Conservation (phyloP, 2,329 filamentous ascomycete species). For the Fusarium sp. region DNA sequence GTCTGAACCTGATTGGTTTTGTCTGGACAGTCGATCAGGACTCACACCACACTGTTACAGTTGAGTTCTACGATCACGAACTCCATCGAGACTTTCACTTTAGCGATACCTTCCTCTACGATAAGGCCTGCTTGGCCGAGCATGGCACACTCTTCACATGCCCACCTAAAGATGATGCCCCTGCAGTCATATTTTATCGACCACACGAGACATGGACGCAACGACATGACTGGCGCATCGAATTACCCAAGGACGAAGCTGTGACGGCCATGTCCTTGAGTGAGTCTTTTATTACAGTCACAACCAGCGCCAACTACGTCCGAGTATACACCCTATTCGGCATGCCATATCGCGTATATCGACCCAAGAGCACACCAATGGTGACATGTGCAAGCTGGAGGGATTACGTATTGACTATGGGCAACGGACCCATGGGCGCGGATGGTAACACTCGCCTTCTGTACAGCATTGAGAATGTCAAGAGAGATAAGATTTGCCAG, state of each 20-base stretch:
- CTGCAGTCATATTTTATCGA: constrained; percentile 91
- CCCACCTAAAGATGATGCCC: constrained; percentile 69
- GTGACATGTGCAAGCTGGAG: constrained; percentile 94
- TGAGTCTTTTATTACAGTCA: constrained; percentile 88
- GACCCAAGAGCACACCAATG: constrained; percentile 88
- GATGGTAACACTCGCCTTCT: constrained; percentile 80
- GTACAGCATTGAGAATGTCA: constrained; percentile 95
- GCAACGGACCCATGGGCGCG: constrained; percentile 84
- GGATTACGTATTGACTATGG: constrained; percentile 95
- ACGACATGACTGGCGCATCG: constrained; percentile 86
- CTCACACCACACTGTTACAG: constrained; percentile 89
- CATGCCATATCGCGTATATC: constrained; percentile 85
- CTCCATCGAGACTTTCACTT: constrained; percentile 95
- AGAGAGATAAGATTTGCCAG: constrained; percentile 91
- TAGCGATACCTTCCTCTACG: constrained; percentile 93
- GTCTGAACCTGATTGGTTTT: constrained; percentile 90
- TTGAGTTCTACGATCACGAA: constrained; percentile 97
- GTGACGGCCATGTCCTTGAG: constrained; percentile 89
- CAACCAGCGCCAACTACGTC: constrained; percentile 86
- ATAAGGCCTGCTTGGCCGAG: constrained; percentile 91
- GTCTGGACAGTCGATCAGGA: constrained; percentile 98
- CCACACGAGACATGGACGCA: constrained; percentile 97
- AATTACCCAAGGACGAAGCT: constrained; percentile 85
- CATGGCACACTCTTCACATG: constrained; percentile 87
- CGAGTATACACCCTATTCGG: constrained; percentile 94